Percentiles rank a stretch among this genome's conserved stretches.
Evolutionary conservation across 169 alveolate species (phyloP).

Genomic region (Eimeria nieschulzi): DNA sequence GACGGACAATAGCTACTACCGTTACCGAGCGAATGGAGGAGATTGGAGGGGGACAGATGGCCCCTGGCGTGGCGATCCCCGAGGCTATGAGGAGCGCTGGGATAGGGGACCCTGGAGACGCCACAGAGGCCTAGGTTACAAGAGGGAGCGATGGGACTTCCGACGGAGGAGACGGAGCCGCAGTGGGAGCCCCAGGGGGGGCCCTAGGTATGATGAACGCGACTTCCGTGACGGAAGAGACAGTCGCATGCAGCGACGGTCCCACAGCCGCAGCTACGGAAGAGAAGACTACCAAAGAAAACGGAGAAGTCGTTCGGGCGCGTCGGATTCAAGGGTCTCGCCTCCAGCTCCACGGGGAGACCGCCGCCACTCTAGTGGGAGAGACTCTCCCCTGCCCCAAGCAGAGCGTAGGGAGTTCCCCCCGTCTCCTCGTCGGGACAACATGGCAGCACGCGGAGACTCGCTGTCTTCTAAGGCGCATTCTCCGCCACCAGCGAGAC

Average conservation of each 20-base stretch:
- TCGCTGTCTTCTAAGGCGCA: too few species aligned
- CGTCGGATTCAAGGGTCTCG: not conserved
- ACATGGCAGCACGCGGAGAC: too few species aligned
- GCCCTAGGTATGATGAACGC: not conserved
- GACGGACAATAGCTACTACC: not conserved
- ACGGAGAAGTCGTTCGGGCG: not conserved
- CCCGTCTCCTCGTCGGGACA: too few species aligned
- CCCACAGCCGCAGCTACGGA: slow-evolving; percentile 33
- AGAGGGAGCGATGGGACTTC: not conserved
- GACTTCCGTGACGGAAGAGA: not conserved
- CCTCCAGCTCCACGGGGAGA: not conserved
- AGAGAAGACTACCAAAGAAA: not conserved
- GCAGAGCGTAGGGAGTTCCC: not conserved
- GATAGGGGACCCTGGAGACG: slow-evolving; percentile 20
- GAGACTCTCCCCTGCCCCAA: not conserved
- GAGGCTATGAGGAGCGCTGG: not conserved
- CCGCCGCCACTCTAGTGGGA: not conserved
- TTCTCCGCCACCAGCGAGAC: too few species aligned
- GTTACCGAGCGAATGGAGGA: not conserved
- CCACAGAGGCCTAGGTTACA: not conserved
- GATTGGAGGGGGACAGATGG: slow-evolving; percentile 12
- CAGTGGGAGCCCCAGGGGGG: not conserved
- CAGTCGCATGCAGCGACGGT: slow-evolving; percentile 5
- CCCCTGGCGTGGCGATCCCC: not conserved
- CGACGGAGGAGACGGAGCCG: slow-evolving; percentile 13